A percentile compares a stretch with the other conserved stretches of the same genome.
Conservation (phyloP, 371 early-diverging fungal genomes). For the Dinochytrium kinnereticum region DNA sequence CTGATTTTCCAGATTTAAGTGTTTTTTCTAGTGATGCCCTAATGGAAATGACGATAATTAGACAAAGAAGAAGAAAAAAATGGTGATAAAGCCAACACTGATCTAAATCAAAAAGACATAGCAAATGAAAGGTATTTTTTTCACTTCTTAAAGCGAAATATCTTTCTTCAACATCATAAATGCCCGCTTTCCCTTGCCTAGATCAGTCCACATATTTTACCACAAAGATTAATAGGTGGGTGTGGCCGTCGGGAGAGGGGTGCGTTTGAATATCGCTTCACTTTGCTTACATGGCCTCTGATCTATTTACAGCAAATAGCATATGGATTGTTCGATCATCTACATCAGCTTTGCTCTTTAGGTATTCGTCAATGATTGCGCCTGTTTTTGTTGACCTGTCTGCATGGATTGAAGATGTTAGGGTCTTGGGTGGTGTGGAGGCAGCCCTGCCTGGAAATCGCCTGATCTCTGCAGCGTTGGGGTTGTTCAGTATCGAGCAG, state of each 20-base stretch:
- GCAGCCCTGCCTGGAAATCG: slow-evolving; percentile 75
- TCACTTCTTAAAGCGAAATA: no score
- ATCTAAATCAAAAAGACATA: no score
- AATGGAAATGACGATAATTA: no score
- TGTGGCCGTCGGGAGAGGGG: no score
- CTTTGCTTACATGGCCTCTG: slow-evolving; percentile 66
- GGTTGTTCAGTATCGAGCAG: slow-evolving; percentile 43
- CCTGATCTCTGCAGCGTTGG: slow-evolving; percentile 52
- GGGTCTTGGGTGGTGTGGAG: background rate
- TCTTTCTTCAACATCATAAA: no score
- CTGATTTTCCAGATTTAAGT: slow-evolving; percentile 68
- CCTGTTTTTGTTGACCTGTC: slow-evolving; percentile 95
- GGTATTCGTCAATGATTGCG: slow-evolving; percentile 86
- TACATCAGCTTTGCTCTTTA: slow-evolving; percentile 70
- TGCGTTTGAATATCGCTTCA: no score
- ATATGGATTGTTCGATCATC: slow-evolving; percentile 91
- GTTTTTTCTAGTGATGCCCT: slow-evolving; percentile 24
- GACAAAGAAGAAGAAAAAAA: no score
- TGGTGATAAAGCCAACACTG: no score
- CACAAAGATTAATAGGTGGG: no score
- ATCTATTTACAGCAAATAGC: slow-evolving; percentile 96
- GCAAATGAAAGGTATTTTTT: no score
- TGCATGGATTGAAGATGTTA: slow-evolving; percentile 35
- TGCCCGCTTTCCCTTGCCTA: no score
- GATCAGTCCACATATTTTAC: no score